Conservation (phyloP, 1,284 basidiomycete species). For the Ustilago vetiveriae region DNA sequence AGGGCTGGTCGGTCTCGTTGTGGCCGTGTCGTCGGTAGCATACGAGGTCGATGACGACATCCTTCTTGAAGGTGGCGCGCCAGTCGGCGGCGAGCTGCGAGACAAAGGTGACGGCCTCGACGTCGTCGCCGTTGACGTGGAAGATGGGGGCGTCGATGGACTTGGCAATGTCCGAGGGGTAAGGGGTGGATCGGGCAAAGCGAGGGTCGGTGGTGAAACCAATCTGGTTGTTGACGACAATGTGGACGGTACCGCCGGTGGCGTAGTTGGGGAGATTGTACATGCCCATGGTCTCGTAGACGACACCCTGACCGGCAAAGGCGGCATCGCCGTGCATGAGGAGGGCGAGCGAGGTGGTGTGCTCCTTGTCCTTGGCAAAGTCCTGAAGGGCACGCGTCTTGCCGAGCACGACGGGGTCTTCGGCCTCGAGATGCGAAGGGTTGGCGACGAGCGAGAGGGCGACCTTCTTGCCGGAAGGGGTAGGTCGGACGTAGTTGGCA, state of each 20-base stretch:
- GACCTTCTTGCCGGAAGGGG: slow-evolving; percentile 97
- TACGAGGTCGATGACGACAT: slow-evolving; percentile 97
- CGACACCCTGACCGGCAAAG: slow-evolving; percentile 97
- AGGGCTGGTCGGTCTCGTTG: slow-evolving; percentile 99
- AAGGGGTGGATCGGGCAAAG: slow-evolving; percentile 95
- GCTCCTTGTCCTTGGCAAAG: slow-evolving; percentile 83
- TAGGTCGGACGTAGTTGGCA: slow-evolving; percentile 98
- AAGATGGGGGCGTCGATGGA: slow-evolving; percentile 98
- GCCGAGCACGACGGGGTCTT: slow-evolving; percentile 95
- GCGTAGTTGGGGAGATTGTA: slow-evolving; percentile 94
- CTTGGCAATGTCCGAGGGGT: slow-evolving; percentile 99
- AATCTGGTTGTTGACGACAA: slow-evolving; percentile 99
- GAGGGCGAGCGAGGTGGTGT: slow-evolving; percentile 77
- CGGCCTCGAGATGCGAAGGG: slow-evolving; percentile 96
- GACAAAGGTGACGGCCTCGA: slow-evolving; percentile 92
- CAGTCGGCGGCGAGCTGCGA: slow-evolving; percentile 98
- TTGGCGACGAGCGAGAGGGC: slow-evolving; percentile 97
- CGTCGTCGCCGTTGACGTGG: slow-evolving; percentile 99
- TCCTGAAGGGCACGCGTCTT: slow-evolving; percentile 97
- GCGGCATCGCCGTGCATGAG: slow-evolving; percentile 98
- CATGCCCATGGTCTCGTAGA: slow-evolving; percentile 99
- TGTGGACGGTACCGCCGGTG: slow-evolving; percentile 95
- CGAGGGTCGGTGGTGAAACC: slow-evolving; percentile 99
- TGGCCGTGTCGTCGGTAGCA: slow-evolving; percentile 99
- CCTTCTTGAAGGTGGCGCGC: slow-evolving; percentile 97